Evolutionary conservation across 805 yeast species (phyloP).

Genomic region (Yarrowia sp.): DNA sequence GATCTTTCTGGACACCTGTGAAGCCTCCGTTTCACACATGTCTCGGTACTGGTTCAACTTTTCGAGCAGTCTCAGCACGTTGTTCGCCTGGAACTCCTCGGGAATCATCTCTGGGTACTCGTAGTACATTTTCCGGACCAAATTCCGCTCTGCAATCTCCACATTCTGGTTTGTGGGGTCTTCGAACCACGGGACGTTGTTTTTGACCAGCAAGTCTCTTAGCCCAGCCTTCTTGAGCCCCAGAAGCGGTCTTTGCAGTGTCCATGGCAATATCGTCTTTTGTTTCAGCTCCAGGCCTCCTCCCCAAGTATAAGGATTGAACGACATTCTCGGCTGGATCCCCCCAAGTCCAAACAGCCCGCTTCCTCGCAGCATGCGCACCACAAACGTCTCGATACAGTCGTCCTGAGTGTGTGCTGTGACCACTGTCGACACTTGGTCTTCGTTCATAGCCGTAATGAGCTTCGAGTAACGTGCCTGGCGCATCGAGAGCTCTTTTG

Average conservation of each 20-base stretch:
- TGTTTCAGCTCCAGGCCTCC: background rate
- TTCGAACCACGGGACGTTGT: slow-evolving; percentile 60
- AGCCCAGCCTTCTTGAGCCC: slow-evolving; percentile 46
- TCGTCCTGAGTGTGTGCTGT: slow-evolving; percentile 73
- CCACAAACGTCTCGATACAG: slow-evolving; percentile 65
- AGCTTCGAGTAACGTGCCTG: slow-evolving; percentile 50
- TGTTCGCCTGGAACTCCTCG: background rate
- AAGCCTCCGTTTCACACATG: background rate
- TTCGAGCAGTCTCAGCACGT: background rate
- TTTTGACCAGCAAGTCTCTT: slow-evolving; percentile 45
- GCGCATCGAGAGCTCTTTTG: slow-evolving; percentile 58
- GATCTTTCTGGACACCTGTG: background rate
- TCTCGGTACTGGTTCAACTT: background rate
- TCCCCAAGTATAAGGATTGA: slow-evolving; percentile 29
- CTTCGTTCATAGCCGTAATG: slow-evolving; percentile 42
- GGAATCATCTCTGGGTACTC: slow-evolving; percentile 8
- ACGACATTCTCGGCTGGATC: slow-evolving; percentile 41
- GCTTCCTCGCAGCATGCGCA: slow-evolving; percentile 50
- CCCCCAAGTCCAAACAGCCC: slow-evolving; percentile 60
- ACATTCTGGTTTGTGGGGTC: slow-evolving; percentile 62
- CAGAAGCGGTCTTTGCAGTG: slow-evolving; percentile 54
- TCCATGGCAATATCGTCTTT: slow-evolving; percentile 29
- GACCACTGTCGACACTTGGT: slow-evolving; percentile 43
- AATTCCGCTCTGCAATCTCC: slow-evolving; percentile 56
- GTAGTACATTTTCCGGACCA: slow-evolving; percentile 43